Base-by-base conservation (phyloP, 495 filamentous ascomycete genomes). In the Aspergillus cristatus region DNA sequence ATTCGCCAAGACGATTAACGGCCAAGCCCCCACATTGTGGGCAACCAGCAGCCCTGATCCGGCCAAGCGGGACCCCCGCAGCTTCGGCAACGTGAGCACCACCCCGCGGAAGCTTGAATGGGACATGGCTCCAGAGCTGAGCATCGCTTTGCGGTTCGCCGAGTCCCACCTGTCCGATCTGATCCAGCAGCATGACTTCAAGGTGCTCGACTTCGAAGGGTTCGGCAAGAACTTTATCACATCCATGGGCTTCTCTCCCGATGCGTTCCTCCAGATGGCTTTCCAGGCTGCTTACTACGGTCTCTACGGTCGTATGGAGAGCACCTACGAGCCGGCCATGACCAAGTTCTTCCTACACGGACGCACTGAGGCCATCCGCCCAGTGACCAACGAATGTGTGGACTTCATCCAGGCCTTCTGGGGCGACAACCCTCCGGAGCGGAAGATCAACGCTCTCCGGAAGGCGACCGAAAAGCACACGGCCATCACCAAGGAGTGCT, bases 261-360 rank as follows among this genome's bases (percentile, higher is more conserved):
- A 98, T 57, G 91, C 91, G 1, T 98, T 95, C 47, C 85, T 98
- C 20, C 91, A 98, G 58, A 97, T 97, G 91, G 93, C 91, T 3
- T 97, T 95, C 67, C 91, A 98, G 59, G 91, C 91, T 18, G 91
- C 93, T 11, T 97, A 98, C 67, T 98, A 97, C 51, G 91, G 93
- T 18, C 77, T 98, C 22, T 98, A 98, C 48, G 91, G 91, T 5
- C 77, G 86, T 3, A 72, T 94, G 4, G 91, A 97, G 60, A 93
- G 85, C 53, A 90, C 85, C 2, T 98, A 98, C 57, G 91, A 98
- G 60, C 93, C 91, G 12, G 88, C 91, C 18, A 98, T 98, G 91
- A 98, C 91, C 12, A 98, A 98, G 61, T 60, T 78, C 37, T 98
- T 76, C 60, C 75, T 93, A 24, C 91, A 97, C 48, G 91, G 91